Evolutionary conservation across 192 early-diverging fungal species (phyloP).

Genomic region (Gonapodya prolifera): DNA sequence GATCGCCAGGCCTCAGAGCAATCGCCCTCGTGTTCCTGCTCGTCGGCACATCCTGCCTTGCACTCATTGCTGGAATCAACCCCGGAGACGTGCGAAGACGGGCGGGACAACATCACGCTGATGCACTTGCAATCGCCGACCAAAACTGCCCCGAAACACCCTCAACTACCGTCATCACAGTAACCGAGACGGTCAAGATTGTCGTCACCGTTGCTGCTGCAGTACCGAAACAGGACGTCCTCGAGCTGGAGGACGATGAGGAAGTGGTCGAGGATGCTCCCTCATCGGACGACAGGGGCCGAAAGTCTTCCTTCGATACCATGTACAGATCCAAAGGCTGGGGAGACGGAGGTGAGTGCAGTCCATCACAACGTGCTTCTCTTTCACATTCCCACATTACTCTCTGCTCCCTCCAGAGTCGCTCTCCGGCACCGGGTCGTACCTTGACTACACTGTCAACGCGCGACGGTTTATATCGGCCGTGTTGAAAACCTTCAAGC

Average conservation of each 20-base stretch:
- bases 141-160: background rate
- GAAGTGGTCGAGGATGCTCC: too few relatives aligned
- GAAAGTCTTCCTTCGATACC: background rate
- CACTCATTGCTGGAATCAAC: background rate
- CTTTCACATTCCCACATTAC: too few relatives aligned
- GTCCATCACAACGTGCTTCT: too few relatives aligned
- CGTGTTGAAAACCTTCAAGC: slow-evolving; percentile 1
- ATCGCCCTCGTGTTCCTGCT: background rate
- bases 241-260: background rate
- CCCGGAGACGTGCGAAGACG: background rate
- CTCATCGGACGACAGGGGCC: background rate
- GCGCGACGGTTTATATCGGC: background rate
- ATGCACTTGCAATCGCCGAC: background rate
- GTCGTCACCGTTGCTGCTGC: background rate
- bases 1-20: background rate
- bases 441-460: background rate
- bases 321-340: background rate
- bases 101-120: background rate
- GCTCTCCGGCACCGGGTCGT: background rate
- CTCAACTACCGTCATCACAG: background rate
- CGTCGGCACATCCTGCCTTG: background rate
- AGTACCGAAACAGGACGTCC: background rate
- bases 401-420: too few relatives aligned
- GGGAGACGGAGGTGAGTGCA: background rate
- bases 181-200: background rate